Conservation (phyloP, 352 stramenopile genomes). For the Phytophthora tubulina region DNA sequence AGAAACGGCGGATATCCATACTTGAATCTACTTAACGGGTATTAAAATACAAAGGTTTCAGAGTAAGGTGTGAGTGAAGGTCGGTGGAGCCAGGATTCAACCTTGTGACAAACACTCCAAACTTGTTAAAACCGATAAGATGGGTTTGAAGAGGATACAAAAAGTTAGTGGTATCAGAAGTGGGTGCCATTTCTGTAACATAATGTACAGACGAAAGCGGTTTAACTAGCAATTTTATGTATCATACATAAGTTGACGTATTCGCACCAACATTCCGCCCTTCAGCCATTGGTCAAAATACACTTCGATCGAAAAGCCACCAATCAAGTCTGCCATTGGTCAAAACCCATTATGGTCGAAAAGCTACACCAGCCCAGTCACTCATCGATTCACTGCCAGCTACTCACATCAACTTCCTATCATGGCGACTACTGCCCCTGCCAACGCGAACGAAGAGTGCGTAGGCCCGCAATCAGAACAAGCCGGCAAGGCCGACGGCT, state of each 20-base stretch:
- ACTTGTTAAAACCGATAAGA: too few relatives aligned
- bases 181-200: background rate
- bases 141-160: background rate
- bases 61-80: too few relatives aligned
- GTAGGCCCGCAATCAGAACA: constrained; percentile 95
- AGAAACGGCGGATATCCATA: too few relatives aligned
- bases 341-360: too few relatives aligned
- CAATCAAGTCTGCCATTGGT: too few relatives aligned
- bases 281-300: constrained; percentile 20
- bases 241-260: constrained; percentile 18
- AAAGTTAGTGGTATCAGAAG: background rate
- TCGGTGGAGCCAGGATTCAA: too few relatives aligned
- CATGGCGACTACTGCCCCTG: constrained; percentile 57
- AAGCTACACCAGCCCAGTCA: constrained; percentile 8
- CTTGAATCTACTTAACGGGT: too few relatives aligned
- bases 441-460: constrained; percentile 91
- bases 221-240: too few relatives aligned
- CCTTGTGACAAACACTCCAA: too few relatives aligned
- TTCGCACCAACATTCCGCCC: constrained; percentile 21
- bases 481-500: constrained; percentile 95
- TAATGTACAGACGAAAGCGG: background rate
- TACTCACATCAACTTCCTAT: background rate
- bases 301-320: too few relatives aligned
- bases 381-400: constrained; percentile 20
- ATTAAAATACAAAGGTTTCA: too few relatives aligned